Base-by-base conservation (phyloP, 192 early-diverging fungal species). In the Coemansia asiatica region DNA sequence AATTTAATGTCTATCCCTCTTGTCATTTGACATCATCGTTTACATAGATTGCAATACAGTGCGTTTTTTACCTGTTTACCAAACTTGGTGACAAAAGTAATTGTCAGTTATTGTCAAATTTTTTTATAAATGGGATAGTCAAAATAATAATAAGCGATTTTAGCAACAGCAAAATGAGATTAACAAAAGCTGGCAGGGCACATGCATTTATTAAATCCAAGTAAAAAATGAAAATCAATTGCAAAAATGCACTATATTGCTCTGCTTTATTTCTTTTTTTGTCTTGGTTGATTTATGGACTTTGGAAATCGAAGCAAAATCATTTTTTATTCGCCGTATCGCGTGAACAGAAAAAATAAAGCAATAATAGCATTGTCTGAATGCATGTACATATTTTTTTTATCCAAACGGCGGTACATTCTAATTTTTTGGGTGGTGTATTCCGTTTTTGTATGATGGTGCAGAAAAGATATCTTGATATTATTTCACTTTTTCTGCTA, bases 201-300 rank as follows among this genome's bases (percentile, higher is more conserved):
- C 40, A 44, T 44, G 40, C 40, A 44, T 44, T 44, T 44, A 44
- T 44, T 44, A 44, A 44, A 44, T 44, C 40, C 40, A 44, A 44
- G 10, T 16, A 44, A 16, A 44, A 44, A 44, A 44, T 44, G 15
- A 12, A 44, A 44, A 44, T 44, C 40, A 44, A 44, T 44, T 9
- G 10, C 15, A n/a, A 44, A 13, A 16, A 44, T 44, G 40, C 8
- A 8, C 31, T 33, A n/a, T 33, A 8, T 8, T 33, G 31, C 31
- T 33, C 31, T 33, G 31, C 31, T 8, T 6, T 33, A 3, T 3
- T 8, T 33, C 4, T 33, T 33, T 33, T 44, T 44, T 13, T 44
- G 5, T 44, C 10, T 2, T 44, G 6, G 3, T 44, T 44, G 40
- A 16, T 44, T 8, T 44, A 5, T 44, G 40, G 2, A 33, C 15